phyloP scores from a whole-genome alignment of 1,284 basidiomycete species.

The Caloboletus inedulis region DNA sequence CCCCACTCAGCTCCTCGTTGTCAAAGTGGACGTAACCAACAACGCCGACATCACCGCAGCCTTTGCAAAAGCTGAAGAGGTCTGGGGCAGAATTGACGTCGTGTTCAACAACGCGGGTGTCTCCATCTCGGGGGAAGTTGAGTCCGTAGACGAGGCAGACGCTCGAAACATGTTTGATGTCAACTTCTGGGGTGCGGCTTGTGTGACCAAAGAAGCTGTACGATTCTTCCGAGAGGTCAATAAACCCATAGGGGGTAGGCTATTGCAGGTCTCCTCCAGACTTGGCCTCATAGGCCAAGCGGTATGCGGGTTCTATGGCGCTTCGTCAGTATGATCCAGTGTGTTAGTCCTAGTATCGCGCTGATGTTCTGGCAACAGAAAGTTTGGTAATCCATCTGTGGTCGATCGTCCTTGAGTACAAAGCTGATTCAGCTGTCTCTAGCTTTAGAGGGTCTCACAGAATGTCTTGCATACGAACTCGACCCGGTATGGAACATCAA shows the following conservation, averaged over 20 bases:
- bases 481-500: conserved; percentile 35
- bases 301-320: conserved; percentile 16
- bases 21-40: conserved; percentile 41
- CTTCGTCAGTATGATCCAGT: conserved; percentile 22
- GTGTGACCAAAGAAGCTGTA: conserved; percentile 32
- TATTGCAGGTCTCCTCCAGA: conserved; percentile 34
- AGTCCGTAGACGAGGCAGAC: conserved; percentile 20
- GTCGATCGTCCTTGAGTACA: neutral
- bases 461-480: conserved; percentile 24
- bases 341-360: too few species aligned
- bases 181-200: conserved; percentile 36
- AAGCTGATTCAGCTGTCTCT: neutral
- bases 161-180: conserved; percentile 34
- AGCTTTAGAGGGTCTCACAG: conserved; percentile 32
- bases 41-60: conserved; percentile 27
- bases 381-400: conserved; percentile 16
- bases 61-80: conserved; percentile 32
- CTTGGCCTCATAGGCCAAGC: conserved; percentile 16
- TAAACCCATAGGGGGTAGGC: conserved; percentile 29
- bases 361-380: conserved; percentile 13
- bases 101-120: conserved; percentile 38
- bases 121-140: conserved; percentile 19
- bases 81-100: conserved; percentile 42
- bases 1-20: conserved; percentile 34
- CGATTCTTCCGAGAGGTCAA: conserved; percentile 41